phyloP scores from a whole-genome alignment of 495 filamentous ascomycete genomes.

The Penicillium diatomitis region DNA sequence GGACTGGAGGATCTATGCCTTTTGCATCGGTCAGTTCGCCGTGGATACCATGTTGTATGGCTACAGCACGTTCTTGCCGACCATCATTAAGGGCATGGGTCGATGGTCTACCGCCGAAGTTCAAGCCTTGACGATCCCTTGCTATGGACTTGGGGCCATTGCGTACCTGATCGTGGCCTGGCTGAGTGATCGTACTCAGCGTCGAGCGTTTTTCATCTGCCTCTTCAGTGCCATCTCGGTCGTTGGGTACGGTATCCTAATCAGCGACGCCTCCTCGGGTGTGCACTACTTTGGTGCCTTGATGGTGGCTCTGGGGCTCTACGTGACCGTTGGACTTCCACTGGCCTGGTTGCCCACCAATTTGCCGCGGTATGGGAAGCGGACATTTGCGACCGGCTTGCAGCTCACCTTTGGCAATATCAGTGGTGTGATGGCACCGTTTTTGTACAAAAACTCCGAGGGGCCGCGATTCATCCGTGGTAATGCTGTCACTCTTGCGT shows the following conservation, averaged over 20 bases:
- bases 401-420: slow-evolving; percentile 60
- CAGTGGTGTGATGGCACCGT: slow-evolving; percentile 60
- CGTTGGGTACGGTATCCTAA: slow-evolving; percentile 59
- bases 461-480: slow-evolving; percentile 34
- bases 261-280: slow-evolving; percentile 47
- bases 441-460: slow-evolving; percentile 36
- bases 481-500: slow-evolving; percentile 40
- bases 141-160: slow-evolving; percentile 60
- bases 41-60: slow-evolving; percentile 68
- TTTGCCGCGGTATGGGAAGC: slow-evolving; percentile 60
- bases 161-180: slow-evolving; percentile 54
- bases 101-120: slow-evolving; percentile 51
- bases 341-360: slow-evolving; percentile 56
- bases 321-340: slow-evolving; percentile 60
- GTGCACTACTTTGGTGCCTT: slow-evolving; percentile 68
- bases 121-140: slow-evolving; percentile 71
- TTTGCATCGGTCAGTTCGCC: slow-evolving; percentile 59
- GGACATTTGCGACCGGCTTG: slow-evolving; percentile 59
- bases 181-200: slow-evolving; percentile 51
- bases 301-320: slow-evolving; percentile 61
- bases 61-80: slow-evolving; percentile 68
- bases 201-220: slow-evolving; percentile 51
- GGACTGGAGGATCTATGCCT: slow-evolving; percentile 61
- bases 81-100: slow-evolving; percentile 63
- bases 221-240: slow-evolving; percentile 49